These are phyloP conservation scores for Dryas octopetala DNA, from an alignment of 306 rosid genomes.

Conservation along the genomic window DNA sequence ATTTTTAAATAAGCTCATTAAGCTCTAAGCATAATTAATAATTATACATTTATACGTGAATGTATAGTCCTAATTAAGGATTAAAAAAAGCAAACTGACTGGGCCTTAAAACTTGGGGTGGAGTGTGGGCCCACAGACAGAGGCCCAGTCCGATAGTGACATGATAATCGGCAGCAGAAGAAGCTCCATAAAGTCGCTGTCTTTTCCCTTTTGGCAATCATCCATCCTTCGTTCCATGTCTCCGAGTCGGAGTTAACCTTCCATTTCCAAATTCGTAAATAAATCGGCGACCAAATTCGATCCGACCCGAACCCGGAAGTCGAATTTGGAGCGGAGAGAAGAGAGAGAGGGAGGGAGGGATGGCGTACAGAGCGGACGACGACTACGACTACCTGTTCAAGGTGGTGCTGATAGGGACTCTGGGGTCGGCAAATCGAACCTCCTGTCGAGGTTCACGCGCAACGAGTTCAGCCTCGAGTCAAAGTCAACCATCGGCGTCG, in stretches of 20 bases:
- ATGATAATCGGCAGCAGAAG: neutral
- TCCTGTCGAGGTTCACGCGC: conserved; percentile 53
- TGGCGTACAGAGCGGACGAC: conserved; percentile 49
- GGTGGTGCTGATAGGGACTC: conserved; percentile 60
- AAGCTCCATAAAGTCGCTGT: neutral
- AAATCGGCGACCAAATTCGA: conserved; percentile 14
- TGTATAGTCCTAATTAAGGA: neutral
- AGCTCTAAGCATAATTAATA: no score
- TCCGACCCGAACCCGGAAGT: conserved; percentile 9
- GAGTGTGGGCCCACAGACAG: neutral
- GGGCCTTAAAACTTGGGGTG: neutral
- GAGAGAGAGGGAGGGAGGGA: conserved; percentile 13
- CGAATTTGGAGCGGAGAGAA: neutral
- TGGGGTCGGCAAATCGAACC: conserved; percentile 59
- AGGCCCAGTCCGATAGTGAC: no score
- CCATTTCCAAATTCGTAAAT: neutral
- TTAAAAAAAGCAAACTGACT: neutral
- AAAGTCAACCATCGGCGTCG: conserved; percentile 58
- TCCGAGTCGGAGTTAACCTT: neutral
- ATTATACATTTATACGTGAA: no score
- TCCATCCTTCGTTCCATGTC: conserved; percentile 5
- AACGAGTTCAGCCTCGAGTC: conserved; percentile 60
- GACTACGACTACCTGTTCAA: conserved; percentile 63
- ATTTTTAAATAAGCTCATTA: no score
- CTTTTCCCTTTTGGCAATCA: neutral